Percentiles rank a stretch among this genome's conserved stretches.
These are phyloP conservation scores for Thraustochytrium striatum DNA, from an alignment of 352 stramenopile genomes.

Conservation along the genomic window DNA sequence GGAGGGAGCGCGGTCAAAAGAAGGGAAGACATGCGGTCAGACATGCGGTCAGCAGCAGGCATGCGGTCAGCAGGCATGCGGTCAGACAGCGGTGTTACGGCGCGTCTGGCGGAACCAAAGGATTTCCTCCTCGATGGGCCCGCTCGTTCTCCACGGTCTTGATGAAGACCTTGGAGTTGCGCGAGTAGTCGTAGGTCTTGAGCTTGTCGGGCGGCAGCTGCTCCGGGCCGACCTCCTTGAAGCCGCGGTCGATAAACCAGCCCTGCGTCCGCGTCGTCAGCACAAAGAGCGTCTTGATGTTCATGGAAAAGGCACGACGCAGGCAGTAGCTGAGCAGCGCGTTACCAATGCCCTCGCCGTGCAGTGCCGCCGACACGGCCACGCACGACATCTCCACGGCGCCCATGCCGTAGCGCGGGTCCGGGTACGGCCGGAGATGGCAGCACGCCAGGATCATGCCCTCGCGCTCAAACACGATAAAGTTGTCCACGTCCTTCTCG, in stretches of 20 bases:
- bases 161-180: constrained; percentile 47
- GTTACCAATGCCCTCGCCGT: constrained; percentile 61
- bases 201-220: constrained; percentile 61
- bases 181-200: constrained; percentile 47
- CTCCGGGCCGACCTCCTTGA: constrained; percentile 66
- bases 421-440: constrained; percentile 62
- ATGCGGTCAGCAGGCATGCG: too few species aligned
- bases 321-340: constrained; percentile 75
- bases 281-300: constrained; percentile 75
- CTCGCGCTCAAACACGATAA: constrained; percentile 78
- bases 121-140: constrained; percentile 44
- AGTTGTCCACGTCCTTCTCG: constrained; percentile 78
- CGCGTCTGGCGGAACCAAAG: constrained; percentile 43
- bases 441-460: constrained; percentile 78
- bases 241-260: constrained; percentile 83
- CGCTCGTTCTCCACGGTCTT: constrained; percentile 26
- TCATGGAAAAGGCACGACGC: constrained; percentile 70
- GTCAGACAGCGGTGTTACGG: too few species aligned
- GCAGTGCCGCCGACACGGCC: constrained; percentile 68
- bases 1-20: too few species aligned
- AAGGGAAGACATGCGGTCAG: too few species aligned
- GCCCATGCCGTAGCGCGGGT: constrained; percentile 69
- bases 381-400: constrained; percentile 80
- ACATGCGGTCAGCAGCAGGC: too few species aligned
- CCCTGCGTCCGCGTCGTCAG: constrained; percentile 77